Conservation (phyloP, 2,329 filamentous ascomycete genomes). For the Fusarium torreyae region DNA sequence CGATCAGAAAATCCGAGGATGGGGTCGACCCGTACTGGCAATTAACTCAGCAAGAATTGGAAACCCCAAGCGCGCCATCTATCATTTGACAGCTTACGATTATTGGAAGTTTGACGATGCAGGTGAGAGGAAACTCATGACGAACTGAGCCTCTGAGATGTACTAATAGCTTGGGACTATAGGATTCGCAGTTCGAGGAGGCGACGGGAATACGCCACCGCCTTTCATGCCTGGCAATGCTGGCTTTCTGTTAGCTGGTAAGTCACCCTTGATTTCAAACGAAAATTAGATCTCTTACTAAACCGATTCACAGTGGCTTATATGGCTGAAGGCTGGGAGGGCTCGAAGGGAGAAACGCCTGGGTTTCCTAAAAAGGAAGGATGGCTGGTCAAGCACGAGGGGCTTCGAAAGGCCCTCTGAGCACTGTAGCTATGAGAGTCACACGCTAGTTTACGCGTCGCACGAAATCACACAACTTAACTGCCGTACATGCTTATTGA, state of each 20-base stretch:
- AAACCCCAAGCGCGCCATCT: conserved; percentile 59
- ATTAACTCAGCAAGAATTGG: conserved; percentile 62
- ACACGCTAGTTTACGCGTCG: no score
- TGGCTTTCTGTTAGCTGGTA: conserved; percentile 54
- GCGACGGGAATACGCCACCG: conserved; percentile 50
- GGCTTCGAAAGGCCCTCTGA: conserved; percentile 54
- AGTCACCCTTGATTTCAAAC: not conserved
- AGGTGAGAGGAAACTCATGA: conserved; percentile 34
- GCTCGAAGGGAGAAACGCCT: conserved; percentile 49
- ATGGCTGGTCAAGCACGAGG: conserved; percentile 56
- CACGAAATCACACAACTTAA: no score
- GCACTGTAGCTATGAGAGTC: no score
- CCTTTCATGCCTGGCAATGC: conserved; percentile 58
- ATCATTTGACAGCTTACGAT: conserved; percentile 59
- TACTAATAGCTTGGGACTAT: not conserved
- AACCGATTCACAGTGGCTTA: conserved; percentile 51
- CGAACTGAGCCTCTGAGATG: accelerated
- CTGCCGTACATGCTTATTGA: no score
- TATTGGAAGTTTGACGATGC: conserved; percentile 61
- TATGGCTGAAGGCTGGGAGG: conserved; percentile 52
- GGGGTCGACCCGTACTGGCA: conserved; percentile 63
- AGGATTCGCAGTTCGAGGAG: conserved; percentile 52
- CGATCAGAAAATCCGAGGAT: conserved; percentile 60
- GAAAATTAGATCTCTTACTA: accelerated
- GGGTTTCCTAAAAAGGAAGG: conserved; percentile 56